Base-by-base conservation (phyloP, 306 rosid species). In the Lathyrus sativus region DNA sequence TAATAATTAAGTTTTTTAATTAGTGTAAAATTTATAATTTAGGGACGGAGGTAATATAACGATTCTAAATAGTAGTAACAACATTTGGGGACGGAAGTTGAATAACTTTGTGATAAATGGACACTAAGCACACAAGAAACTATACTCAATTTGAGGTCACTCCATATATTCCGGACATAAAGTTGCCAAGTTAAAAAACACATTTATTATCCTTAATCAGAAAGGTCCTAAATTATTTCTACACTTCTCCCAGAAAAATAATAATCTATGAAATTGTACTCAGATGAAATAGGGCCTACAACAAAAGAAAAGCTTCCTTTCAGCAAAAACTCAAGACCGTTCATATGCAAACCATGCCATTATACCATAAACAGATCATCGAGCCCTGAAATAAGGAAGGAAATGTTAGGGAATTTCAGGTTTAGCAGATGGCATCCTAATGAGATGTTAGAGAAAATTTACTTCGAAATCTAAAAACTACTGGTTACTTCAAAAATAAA, bases 341-440 rank as follows among this genome's bases (percentile, higher is more conserved):
- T 69, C 63, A 60, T 29, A 65, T 39, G 70, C 57, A 65, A 49
- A 58, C 50, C 49, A 61, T 67, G 56, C 50, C 64, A 13, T 31
- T 43, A 46, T 62, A 68, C 53, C 58, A 22, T 26, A 31, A 58
- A 4, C 22, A 14, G 65, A 60, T 51, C 41, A 59, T 33, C 12
- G 49, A 50, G 43, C 46, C 84, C 84, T 80, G 84, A 64, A 75
- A 80, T 43, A n/a, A 75, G 28, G 12, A 58, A 22, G 2, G 42
- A 70, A 63, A 79, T 14, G 51, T 31, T 12, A 62, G 17, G n/a
- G n/a, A 3, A 9, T 19, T 51, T 18, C 29, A 9, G 13, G 12
- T 15, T 50, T 64, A 56, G n/a, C 19, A 18, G 39, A 58, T 38
- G 19, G 73, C 42, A 67, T 6, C 53, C 37, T 4, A 53, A 41